Percentiles rank a stretch among this genome's conserved stretches.
phyloP scores from a whole-genome alignment of 2,329 filamentous ascomycete species.

The Stromatinia cepivora region DNA sequence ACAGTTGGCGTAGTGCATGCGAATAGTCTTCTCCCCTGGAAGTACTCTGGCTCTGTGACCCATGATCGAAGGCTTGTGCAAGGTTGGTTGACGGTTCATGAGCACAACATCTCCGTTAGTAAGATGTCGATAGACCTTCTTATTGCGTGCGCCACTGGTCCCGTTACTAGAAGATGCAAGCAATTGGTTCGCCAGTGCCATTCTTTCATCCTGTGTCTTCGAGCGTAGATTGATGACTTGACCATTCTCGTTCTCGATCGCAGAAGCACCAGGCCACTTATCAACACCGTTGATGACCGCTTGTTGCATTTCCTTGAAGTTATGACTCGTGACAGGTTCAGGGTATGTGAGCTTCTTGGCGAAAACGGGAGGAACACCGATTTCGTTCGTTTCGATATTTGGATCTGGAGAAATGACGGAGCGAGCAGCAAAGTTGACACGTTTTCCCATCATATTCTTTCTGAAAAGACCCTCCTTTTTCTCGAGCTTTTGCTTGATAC shows the following conservation, averaged over 20 bases:
- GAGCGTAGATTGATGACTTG: slow-evolving; percentile 84
- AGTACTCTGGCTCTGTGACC: slow-evolving; percentile 90
- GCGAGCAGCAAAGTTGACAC: slow-evolving; percentile 91
- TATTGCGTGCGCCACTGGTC: slow-evolving; percentile 76
- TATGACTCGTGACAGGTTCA: slow-evolving; percentile 95
- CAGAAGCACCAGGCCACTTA: slow-evolving; percentile 90
- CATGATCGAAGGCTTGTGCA: slow-evolving; percentile 99
- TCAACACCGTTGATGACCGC: slow-evolving; percentile 93
- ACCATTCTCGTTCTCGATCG: slow-evolving; percentile 94
- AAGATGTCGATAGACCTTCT: slow-evolving; percentile 94
- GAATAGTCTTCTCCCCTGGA: slow-evolving; percentile 92
- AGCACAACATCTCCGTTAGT: slow-evolving; percentile 96
- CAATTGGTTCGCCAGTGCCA: slow-evolving; percentile 88
- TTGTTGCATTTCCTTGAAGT: slow-evolving; percentile 93
- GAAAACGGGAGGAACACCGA: slow-evolving; percentile 97
- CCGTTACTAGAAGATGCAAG: slow-evolving; percentile 78
- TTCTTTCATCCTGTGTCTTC: slow-evolving; percentile 84
- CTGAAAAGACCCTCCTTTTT: slow-evolving; percentile 98
- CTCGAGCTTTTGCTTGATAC: slow-evolving; percentile 96
- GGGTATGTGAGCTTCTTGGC: slow-evolving; percentile 95
- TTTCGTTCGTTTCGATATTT: slow-evolving; percentile 98
- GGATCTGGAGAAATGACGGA: slow-evolving; percentile 98
- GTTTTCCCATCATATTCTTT: slow-evolving; percentile 99
- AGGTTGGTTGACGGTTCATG: slow-evolving; percentile 97
- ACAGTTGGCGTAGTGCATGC: slow-evolving; percentile 99